A percentile compares a stretch with the other conserved stretches of the same genome.
Conservation (phyloP, 768 basidiomycete genomes). For the Lepiota venenata region DNA sequence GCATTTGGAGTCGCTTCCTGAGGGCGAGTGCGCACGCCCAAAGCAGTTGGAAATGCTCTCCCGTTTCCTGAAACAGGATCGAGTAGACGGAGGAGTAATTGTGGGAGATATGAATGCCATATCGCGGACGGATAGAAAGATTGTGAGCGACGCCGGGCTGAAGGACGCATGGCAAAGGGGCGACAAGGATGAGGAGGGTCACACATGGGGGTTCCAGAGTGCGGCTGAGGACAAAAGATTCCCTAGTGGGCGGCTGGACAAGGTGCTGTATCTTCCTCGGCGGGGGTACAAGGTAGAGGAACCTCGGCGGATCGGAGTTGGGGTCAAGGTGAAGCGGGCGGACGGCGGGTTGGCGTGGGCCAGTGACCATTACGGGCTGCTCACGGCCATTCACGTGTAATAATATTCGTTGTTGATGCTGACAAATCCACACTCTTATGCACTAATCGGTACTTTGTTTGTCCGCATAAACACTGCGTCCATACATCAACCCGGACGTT, state of each 20-base stretch:
- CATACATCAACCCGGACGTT: slow-evolving; percentile 3
- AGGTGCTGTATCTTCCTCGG: slow-evolving; percentile 53
- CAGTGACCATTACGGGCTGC: slow-evolving; percentile 69
- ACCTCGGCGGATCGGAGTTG: slow-evolving; percentile 55
- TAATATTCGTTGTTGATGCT: slow-evolving; percentile 15
- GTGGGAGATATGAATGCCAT: slow-evolving; percentile 77
- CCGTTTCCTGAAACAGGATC: slow-evolving; percentile 42
- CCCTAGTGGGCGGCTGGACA: slow-evolving; percentile 61
- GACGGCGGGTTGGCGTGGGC: slow-evolving; percentile 37
- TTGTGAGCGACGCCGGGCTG: slow-evolving; percentile 45
- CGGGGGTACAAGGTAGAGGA: slow-evolving; percentile 49
- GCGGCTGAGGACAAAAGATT: slow-evolving; percentile 26
- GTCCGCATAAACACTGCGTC: slow-evolving; percentile 5
- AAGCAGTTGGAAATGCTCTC: slow-evolving; percentile 53
- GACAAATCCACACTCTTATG: too few species aligned
- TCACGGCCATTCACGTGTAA: slow-evolving; percentile 31
- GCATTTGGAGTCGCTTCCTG: slow-evolving; percentile 64
- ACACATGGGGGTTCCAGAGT: slow-evolving; percentile 74
- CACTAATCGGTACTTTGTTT: too few species aligned
- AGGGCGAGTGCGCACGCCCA: slow-evolving; percentile 38
- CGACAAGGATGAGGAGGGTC: slow-evolving; percentile 40
- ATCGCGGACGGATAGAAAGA: slow-evolving; percentile 35
- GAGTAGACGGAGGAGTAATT: slow-evolving; percentile 56
- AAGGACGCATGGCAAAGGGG: slow-evolving; percentile 55
- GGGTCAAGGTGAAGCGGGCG: slow-evolving; percentile 38